Evolutionary conservation across 2,329 filamentous ascomycete genomes (phyloP), one percentile per base, ranked within the genome.

Genomic region (Allantophomopsis cytisporea): DNA sequence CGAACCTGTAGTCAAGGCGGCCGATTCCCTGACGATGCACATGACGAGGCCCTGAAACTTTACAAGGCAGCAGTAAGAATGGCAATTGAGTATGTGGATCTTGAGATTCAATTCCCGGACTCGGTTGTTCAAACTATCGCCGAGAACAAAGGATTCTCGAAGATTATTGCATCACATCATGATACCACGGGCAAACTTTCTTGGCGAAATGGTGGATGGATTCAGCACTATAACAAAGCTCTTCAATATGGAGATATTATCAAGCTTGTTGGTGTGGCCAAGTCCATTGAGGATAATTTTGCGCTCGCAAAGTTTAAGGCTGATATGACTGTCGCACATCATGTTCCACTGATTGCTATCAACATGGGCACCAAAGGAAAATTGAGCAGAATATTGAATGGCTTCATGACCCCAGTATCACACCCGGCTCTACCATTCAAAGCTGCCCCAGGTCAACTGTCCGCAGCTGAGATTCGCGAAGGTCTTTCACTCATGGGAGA

Each of bases 151-250:
- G 79, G 80, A 2, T 69, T 73, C 47, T 86, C 85, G 1, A 81
- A 78, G 45, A 83, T 98, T 54, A 94, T 98, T 50, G 87, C 89
- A 7, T 98, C 91, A 1, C 89, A 98, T 57, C 91, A 98, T 57
- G 91, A 98, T 56, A 84, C 87, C 0, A 63, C 72, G 41, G 81
- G 81, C 7, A 66, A 69, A 16, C 66, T 96, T 14, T 89, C 84
- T 2, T 98, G 91, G 91, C 78, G 70, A 47, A 88, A 93, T 49
- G 86, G 84, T n/a, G 85, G 84, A 0, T 98, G 91, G 89, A 78
- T 91, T 41, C 72, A 80, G 20, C 80, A 78, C 60, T 96, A 94
- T 67, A 95, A 95, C 60, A 78, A 77, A 53, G 89, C 89, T 13
- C 65, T 95, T 12, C 83, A 93, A 54, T 84, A 85, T 51, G 91